Conservation (phyloP, 768 basidiomycete species). For the Mycena indigotica region DNA sequence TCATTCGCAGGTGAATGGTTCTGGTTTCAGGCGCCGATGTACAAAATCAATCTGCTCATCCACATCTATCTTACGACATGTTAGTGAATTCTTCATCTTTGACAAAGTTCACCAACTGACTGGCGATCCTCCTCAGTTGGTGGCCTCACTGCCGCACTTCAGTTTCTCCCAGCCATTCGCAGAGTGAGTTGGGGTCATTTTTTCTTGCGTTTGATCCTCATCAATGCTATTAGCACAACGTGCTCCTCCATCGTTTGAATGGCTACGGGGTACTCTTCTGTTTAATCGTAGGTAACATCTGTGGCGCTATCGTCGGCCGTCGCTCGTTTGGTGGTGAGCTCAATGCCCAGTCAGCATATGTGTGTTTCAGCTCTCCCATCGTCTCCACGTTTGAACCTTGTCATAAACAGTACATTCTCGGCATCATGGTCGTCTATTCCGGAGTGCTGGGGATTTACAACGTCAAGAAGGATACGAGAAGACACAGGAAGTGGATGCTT, state of each 20-base stretch:
- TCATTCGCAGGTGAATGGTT: conserved; percentile 28
- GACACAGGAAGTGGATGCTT: conserved; percentile 33
- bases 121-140: conserved; percentile 20
- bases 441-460: conserved; percentile 25
- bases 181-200: conserved; percentile 15
- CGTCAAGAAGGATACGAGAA: conserved; percentile 27
- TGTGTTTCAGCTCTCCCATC: not conserved
- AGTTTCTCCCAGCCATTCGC: conserved; percentile 30
- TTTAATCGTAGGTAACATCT: conserved; percentile 25
- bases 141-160: conserved; percentile 25
- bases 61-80: conserved; percentile 31
- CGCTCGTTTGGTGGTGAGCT: conserved; percentile 30
- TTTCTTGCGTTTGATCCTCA: not conserved
- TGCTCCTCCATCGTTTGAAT: conserved; percentile 5
- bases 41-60: conserved; percentile 25
- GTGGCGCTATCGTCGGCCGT: conserved; percentile 22
- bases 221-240: conserved; percentile 17
- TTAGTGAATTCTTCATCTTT: conserved; percentile 8
- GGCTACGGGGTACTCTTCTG: conserved; percentile 23
- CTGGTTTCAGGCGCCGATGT: conserved; percentile 25
- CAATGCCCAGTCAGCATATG: conserved; percentile 28
- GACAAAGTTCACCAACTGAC: not conserved
- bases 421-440: conserved; percentile 23
- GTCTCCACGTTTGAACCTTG: not conserved
- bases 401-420: conserved; percentile 20